Conservation (phyloP, 2,329 filamentous ascomycete species). For the Grosmannia serpens region DNA sequence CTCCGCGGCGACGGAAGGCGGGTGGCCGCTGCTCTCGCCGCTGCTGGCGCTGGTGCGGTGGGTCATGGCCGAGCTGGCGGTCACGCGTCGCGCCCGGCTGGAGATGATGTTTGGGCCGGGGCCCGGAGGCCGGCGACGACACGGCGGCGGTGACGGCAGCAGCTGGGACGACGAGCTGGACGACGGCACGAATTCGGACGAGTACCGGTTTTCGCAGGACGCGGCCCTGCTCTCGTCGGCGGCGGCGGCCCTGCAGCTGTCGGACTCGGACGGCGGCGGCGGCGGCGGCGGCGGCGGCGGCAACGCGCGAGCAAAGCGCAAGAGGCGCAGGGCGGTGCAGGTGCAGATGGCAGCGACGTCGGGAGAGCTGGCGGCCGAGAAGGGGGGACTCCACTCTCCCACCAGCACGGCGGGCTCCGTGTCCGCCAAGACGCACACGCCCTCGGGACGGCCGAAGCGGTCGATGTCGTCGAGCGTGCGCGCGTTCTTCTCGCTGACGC, state of each 20-base stretch:
- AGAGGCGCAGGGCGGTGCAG: background rate
- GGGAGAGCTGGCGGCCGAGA: background rate
- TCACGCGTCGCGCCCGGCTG: conserved; percentile 15
- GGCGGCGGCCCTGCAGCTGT: background rate
- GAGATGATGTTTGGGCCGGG: conserved; percentile 20
- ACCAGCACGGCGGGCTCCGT: background rate
- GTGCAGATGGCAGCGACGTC: background rate
- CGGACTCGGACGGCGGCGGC: conserved; percentile 1
- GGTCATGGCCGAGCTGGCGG: conserved; percentile 24
- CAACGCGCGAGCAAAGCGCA: background rate
- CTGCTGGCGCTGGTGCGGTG: conserved; percentile 26
- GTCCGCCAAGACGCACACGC: conserved; percentile 33
- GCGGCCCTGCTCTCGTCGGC: background rate
- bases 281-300: background rate
- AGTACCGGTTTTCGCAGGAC: background rate
- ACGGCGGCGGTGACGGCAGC: no score
- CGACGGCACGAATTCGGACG: background rate
- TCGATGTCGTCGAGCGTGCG: conserved; percentile 52
- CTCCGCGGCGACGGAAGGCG: conserved; percentile 19
- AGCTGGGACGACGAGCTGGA: background rate
- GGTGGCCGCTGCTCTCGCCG: conserved; percentile 16
- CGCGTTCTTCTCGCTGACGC: conserved; percentile 70
- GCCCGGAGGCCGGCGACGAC: conserved; percentile 6
- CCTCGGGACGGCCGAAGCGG: conserved; percentile 54
- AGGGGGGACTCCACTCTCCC: background rate